Evolutionary conservation across 352 stramenopile genomes (phyloP), one percentile per base, ranked within the genome.

Genomic region (Phytophthora pluvialis): DNA sequence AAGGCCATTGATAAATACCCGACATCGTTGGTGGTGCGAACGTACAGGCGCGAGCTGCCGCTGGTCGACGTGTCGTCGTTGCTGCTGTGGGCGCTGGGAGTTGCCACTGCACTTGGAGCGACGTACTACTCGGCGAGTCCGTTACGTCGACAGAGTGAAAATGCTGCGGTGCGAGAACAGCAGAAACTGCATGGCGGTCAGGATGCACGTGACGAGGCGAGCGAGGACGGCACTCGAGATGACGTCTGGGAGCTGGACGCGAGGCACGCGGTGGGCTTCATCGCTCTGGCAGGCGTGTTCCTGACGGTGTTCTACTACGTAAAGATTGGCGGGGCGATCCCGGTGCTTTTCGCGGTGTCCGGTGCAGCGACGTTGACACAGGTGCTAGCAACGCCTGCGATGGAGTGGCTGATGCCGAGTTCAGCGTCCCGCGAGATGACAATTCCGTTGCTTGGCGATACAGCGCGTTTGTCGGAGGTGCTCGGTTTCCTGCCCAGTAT

Each of bases 281-380:
- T 94, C 31, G 51, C 75, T 28, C 70, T 76, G 28, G 83, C 83
- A 6, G 83, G 77, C 0, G 47, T 80, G 4, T 88, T 91, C 53
- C 70, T 94, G 47, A 88, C 78, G 12, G 28, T 92, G 1, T 81
- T 92, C 5, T 94, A 89, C 64, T 94, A 82, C 45, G 68, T 92
- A 18, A 89, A 91, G 36, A 64, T 89, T 43, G 72, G 70, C 11
- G 64, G 72, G 15, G 45, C 81, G 2, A 79, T 94, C 43, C 84
- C 85, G 3, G 75, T 94, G 28, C 69, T 94, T n/a, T 94, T 91
- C 46, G 70, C 74, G 8, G 21, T 92, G 13, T 91, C 83, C 5
- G 77, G 75, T 25, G 59, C 74, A 0, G 73, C 48, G 8, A 84
- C 83, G 4, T 63, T 92, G 26, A 78, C 76, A 8, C 78, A 90